These are phyloP conservation scores for Aspergillus kassunensis DNA, from an alignment of 495 filamentous ascomycete genomes.

Conservation along the genomic window DNA sequence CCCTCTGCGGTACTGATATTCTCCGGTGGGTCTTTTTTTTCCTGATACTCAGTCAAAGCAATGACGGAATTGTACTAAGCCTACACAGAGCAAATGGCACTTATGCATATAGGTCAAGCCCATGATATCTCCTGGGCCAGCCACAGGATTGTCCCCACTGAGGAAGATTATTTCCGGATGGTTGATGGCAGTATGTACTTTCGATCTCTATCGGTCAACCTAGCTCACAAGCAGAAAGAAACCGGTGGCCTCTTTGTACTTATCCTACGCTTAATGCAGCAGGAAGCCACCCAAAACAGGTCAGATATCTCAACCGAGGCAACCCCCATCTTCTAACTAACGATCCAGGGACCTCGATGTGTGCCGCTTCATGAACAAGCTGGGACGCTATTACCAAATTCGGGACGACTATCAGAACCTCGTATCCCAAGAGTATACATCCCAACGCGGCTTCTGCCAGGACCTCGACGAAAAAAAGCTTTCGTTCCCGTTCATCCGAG, in stretches of 20 bases:
- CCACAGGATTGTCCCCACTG: not conserved
- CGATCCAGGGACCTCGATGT: too few relatives aligned
- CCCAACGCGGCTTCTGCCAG: not conserved
- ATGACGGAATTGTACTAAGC: not conserved
- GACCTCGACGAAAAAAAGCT: not conserved
- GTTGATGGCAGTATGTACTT: not conserved
- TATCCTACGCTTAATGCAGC: not conserved
- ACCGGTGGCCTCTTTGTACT: not conserved
- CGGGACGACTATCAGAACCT: conserved; percentile 1
- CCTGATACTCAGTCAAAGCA: not conserved
- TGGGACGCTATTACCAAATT: not conserved
- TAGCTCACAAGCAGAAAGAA: not conserved
- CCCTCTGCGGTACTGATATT: not conserved
- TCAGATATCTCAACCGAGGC: not conserved
- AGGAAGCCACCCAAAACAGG: not conserved
- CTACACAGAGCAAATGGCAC: not conserved
- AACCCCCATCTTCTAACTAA: too few relatives aligned
- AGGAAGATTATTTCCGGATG: not conserved
- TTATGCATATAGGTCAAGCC: not conserved
- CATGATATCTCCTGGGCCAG: not conserved
- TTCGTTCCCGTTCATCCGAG: not conserved
- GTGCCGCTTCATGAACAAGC: not conserved
- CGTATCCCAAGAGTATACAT: not conserved
- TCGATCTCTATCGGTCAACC: not conserved
- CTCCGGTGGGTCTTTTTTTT: not conserved